A percentile compares a stretch with the other conserved stretches of the same genome.
phyloP scores from a whole-genome alignment of 257 asterid genomes.

The Solanum appendiculatum region DNA sequence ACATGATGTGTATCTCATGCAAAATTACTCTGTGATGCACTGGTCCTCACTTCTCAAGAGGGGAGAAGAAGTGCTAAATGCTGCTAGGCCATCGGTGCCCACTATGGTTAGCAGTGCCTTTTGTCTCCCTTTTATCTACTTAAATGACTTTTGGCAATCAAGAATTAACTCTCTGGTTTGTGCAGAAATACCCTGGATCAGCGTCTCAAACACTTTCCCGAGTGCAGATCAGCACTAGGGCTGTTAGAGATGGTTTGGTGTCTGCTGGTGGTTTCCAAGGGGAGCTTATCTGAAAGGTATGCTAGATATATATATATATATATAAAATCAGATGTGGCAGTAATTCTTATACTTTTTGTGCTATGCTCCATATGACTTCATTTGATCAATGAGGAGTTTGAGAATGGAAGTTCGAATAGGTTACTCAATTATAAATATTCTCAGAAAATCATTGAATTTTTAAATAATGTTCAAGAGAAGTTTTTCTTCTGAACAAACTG shows the following conservation, averaged over 20 bases:
- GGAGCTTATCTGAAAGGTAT: slow-evolving; percentile 91
- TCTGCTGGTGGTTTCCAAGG: slow-evolving; percentile 88
- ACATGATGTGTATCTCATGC: slow-evolving; percentile 84
- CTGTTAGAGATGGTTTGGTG: slow-evolving; percentile 65
- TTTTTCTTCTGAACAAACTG: too few relatives aligned
- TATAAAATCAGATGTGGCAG: too few relatives aligned
- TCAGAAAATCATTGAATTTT: too few relatives aligned
- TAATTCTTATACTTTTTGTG: too few relatives aligned
- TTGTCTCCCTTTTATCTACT: neutral
- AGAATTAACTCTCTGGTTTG: neutral
- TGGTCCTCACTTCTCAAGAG: slow-evolving; percentile 73
- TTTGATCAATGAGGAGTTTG: too few relatives aligned
- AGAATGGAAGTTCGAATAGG: too few relatives aligned
- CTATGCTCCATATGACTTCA: too few relatives aligned
- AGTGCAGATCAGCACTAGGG: slow-evolving; percentile 75
- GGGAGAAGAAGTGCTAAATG: slow-evolving; percentile 75
- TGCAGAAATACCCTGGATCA: slow-evolving; percentile 52
- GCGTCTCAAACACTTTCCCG: slow-evolving; percentile 48
- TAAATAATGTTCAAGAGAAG: too few relatives aligned
- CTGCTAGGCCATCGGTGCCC: slow-evolving; percentile 60
- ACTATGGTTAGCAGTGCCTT: slow-evolving; percentile 27
- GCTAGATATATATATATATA: too few relatives aligned
- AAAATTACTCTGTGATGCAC: slow-evolving; percentile 80
- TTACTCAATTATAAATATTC: too few relatives aligned
- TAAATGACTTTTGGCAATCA: neutral